Evolutionary conservation across 1,139 yeast species (phyloP).

Genomic region (Yamadazyma oceani): DNA sequence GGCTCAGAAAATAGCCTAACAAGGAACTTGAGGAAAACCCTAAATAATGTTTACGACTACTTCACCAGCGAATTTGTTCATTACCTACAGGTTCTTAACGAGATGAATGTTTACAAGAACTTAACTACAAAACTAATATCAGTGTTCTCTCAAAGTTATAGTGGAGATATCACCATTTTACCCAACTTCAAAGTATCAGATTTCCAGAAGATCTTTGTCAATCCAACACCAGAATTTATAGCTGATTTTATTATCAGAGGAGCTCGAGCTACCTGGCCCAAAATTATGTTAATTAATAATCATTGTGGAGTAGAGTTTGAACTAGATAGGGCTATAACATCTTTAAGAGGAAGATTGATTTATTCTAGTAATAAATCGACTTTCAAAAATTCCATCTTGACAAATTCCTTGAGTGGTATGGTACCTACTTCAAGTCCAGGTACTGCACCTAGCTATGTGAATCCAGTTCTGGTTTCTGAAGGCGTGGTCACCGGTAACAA

Average conservation of each 20-base stretch:
- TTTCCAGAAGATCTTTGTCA: conserved; percentile 62
- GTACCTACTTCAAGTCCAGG: not conserved
- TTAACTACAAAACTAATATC: conserved; percentile 71
- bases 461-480: too few species aligned
- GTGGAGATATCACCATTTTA: conserved; percentile 90
- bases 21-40: conserved; percentile 52
- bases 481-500: too few species aligned
- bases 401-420: conserved; percentile 6
- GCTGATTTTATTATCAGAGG: conserved; percentile 76
- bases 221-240: conserved; percentile 78
- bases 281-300: conserved; percentile 75
- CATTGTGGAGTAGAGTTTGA: conserved; percentile 91
- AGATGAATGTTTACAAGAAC: conserved; percentile 74
- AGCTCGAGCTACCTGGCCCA: conserved; percentile 93
- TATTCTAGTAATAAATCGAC: conserved; percentile 29
- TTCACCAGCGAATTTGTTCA: conserved; percentile 74
- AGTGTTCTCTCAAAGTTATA: conserved; percentile 78
- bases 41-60: conserved; percentile 60
- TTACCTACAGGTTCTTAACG: conserved; percentile 67
- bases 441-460: too few species aligned
- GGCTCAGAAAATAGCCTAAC: conserved; percentile 61
- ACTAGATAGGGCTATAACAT: conserved; percentile 72
- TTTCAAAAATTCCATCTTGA: conserved; percentile 12
- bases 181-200: conserved; percentile 69
- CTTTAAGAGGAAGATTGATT: conserved; percentile 65